Evolutionary conservation across 768 basidiomycete genomes (phyloP).

Genomic region (Boletus bicolor): DNA sequence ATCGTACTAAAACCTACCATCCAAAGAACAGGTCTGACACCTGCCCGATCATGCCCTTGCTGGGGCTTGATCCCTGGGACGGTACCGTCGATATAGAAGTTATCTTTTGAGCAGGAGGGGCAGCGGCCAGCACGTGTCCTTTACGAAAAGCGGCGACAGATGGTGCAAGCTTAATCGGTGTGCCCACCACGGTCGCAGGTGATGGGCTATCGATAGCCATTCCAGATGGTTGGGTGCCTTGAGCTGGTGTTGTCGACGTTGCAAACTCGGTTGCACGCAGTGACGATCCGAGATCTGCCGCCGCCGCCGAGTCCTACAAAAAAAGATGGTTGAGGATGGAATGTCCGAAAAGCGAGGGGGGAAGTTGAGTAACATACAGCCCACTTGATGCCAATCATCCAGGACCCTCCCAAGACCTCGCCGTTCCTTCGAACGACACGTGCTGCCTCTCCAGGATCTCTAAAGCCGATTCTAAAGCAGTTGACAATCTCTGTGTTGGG

Average conservation of each 20-base stretch:
- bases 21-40: slow-evolving; percentile 80
- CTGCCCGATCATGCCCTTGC: slow-evolving; percentile 65
- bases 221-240: slow-evolving; percentile 31
- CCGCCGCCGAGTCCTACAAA: slow-evolving; percentile 50
- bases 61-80: slow-evolving; percentile 35
- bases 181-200: slow-evolving; percentile 51
- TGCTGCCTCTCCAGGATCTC: slow-evolving; percentile 67
- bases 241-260: slow-evolving; percentile 6
- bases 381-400: slow-evolving; percentile 88
- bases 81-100: slow-evolving; percentile 7
- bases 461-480: slow-evolving; percentile 79
- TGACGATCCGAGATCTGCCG: slow-evolving; percentile 47
- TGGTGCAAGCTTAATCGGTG: slow-evolving; percentile 69
- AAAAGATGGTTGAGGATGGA: neutral
- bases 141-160: slow-evolving; percentile 71
- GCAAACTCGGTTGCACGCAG: slow-evolving; percentile 21
- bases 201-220: slow-evolving; percentile 49
- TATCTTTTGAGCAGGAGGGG: slow-evolving; percentile 24
- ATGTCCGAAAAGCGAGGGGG: neutral
- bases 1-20: slow-evolving; percentile 47
- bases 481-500: slow-evolving; percentile 67
- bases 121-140: slow-evolving; percentile 29
- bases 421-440: slow-evolving; percentile 82
- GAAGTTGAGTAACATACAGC: slow-evolving; percentile 51
- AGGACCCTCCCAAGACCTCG: slow-evolving; percentile 67